Conservation (phyloP, 257 asterid species). For the Leonotis leonurus region DNA sequence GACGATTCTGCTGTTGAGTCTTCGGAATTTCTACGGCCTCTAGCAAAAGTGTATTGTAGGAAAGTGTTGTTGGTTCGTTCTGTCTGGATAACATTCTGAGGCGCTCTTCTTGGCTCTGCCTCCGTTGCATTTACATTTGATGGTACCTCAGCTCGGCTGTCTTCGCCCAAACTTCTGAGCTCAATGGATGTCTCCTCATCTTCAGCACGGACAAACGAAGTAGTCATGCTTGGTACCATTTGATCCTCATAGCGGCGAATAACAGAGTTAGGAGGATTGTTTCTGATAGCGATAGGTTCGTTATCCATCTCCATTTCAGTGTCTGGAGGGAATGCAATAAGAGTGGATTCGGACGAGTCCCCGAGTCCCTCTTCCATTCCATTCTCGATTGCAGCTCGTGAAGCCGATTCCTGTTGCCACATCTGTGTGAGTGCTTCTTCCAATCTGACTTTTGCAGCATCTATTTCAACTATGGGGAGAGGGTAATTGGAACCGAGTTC, state of each 20-base stretch:
- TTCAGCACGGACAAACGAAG: constrained; percentile 50
- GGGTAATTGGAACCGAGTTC: constrained; percentile 96
- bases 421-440: constrained; percentile 69
- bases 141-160: constrained; percentile 79
- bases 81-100: constrained; percentile 6
- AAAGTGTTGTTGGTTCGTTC: constrained; percentile 16
- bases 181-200: constrained; percentile 52
- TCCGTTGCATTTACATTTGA: constrained; percentile 38
- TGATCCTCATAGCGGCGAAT: constrained; percentile 51
- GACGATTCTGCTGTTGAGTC: constrained; percentile 94
- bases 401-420: constrained; percentile 77
- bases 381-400: constrained; percentile 50
- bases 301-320: constrained; percentile 56
- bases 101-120: constrained; percentile 33
- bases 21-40: constrained; percentile 54
- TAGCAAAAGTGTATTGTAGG: constrained; percentile 20
- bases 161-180: constrained; percentile 33
- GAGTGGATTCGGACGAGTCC: constrained; percentile 63
- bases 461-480: constrained; percentile 62
- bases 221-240: constrained; percentile 92
- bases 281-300: constrained; percentile 43
- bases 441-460: constrained; percentile 60
- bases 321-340: constrained; percentile 68
- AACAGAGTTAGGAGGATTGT: constrained; percentile 29
- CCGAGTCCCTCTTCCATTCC: constrained; percentile 95